These are phyloP conservation scores for Alternaria sp. DNA, from an alignment of 2,329 filamentous ascomycete genomes.

Conservation along the genomic window DNA sequence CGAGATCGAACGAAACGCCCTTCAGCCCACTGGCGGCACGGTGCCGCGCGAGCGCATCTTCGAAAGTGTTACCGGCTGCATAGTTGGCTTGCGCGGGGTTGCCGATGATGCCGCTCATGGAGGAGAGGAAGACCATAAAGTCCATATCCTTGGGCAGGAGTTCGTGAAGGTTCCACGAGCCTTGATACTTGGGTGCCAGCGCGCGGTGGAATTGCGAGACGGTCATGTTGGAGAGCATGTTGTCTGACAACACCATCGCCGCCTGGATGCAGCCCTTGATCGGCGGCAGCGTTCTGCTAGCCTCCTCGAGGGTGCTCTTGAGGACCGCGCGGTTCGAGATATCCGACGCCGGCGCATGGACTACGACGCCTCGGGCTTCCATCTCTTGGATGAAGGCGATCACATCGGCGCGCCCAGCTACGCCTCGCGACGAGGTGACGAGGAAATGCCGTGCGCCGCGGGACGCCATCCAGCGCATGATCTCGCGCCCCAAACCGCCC, in stretches of 20 bases:
- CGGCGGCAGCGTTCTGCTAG: slow-evolving; percentile 17
- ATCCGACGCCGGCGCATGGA: slow-evolving; percentile 23
- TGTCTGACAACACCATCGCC: slow-evolving; percentile 19
- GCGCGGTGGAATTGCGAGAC: neutral
- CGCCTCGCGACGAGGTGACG: slow-evolving; percentile 29
- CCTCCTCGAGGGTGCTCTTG: slow-evolving; percentile 8
- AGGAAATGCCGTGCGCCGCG: slow-evolving; percentile 33
- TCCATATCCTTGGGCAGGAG: slow-evolving; percentile 11
- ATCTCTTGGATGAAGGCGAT: slow-evolving; percentile 23
- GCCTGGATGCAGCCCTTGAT: slow-evolving; percentile 21
- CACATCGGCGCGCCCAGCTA: slow-evolving; percentile 10
- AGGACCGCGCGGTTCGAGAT: slow-evolving; percentile 21
- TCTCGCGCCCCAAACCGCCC: slow-evolving; percentile 36
- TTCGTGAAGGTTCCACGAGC: slow-evolving; percentile 33
- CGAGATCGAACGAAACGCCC: slow-evolving; percentile 11
- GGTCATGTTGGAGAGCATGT: slow-evolving; percentile 12
- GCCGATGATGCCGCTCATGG: slow-evolving; percentile 23
- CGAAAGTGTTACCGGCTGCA: slow-evolving; percentile 19
- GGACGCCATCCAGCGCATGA: slow-evolving; percentile 32
- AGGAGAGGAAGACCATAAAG: slow-evolving; percentile 28
- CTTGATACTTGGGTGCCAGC: slow-evolving; percentile 2
- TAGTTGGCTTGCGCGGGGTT: slow-evolving; percentile 27
- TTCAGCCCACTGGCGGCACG: slow-evolving; percentile 7
- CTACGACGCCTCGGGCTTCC: slow-evolving; percentile 14
- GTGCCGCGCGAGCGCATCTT: slow-evolving; percentile 12